Evolutionary conservation across 257 asterid species (phyloP), one percentile per base, ranked within the genome.

Genomic region (Prunella vulgaris): DNA sequence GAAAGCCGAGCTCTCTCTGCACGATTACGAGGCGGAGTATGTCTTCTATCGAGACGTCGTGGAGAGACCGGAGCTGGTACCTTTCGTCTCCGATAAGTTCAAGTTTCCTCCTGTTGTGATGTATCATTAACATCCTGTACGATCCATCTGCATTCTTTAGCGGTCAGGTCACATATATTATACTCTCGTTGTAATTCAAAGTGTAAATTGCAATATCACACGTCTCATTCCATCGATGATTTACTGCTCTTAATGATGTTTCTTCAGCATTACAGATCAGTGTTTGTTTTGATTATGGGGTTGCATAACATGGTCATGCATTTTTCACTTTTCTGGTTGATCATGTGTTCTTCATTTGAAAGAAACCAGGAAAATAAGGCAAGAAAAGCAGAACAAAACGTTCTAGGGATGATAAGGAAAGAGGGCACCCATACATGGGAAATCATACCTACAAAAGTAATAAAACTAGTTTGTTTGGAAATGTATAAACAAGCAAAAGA

Each of bases 1-100:
- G 89, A 84, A 82, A 66, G 80, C 78, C 21, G 99, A 94, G 93
- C 89, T 94, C 0, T 70, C 80, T 35, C 69, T 94, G 68, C 99
- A 94, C 57, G 99, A 94, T 73, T 94, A 94, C 8, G 95, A 89
- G 72, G 95, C 99, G 0, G 99, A 94, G 84, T 94, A 94, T 70
- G 96, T 89, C 51, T 78, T 94, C 14, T 94, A 94, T 38, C 71
- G 33, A 1, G 95, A 91, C 82, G 76, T 91, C 87, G 74, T 84
- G 56, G 68, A 81, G 46, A 75, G 78, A 9, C 87, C 85, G 3
- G 74, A 82, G 82, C 83, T 64, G 14, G 82, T 94, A 49, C 99
- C 97, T 5, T 94, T 91, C 76, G 46, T 91, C 67, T 80, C 96
- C 0, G 97, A 80, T 44, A 86, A 65, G 71, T 94, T 91, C 74